These are phyloP conservation scores for Cymbopogon citratus DNA, from an alignment of 176 grass and related monocot species.

Conservation along the genomic window DNA sequence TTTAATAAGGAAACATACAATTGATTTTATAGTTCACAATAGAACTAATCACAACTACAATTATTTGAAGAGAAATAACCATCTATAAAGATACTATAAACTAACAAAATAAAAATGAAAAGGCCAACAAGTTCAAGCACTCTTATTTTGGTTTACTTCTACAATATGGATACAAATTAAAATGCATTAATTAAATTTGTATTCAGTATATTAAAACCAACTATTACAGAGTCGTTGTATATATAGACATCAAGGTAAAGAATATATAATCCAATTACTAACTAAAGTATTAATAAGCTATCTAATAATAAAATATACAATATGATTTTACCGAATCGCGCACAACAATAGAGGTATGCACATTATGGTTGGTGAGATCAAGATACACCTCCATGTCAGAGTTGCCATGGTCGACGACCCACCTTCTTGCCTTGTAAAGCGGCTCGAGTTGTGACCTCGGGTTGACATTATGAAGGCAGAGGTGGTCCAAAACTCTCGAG, in stretches of 20 bases:
- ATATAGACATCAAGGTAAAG: not conserved
- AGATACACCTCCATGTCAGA: conserved; percentile 82
- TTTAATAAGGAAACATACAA: conserved; percentile 23
- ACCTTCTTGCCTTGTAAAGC: conserved; percentile 32
- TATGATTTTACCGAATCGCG: conserved; percentile 53
- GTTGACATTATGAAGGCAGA: too few relatives aligned
- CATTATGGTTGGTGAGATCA: conserved; percentile 74
- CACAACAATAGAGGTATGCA: conserved; percentile 65
- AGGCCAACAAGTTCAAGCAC: not conserved
- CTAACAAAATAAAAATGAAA: conserved; percentile 20
- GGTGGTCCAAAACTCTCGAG: too few relatives aligned
- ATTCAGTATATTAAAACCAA: not conserved
- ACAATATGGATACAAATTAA: not conserved
- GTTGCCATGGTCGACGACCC: conserved; percentile 85
- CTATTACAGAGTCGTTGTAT: too few relatives aligned
- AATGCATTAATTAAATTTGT: not conserved
- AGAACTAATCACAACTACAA: not conserved
- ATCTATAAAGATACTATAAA: not conserved
- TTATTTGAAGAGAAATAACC: not conserved
- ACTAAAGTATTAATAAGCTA: not conserved
- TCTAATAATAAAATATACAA: not conserved
- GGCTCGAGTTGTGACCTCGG: too few relatives aligned
- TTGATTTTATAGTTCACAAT: not conserved
- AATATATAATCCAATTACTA: not conserved
- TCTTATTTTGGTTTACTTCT: not conserved